Conservation (phyloP, 2,329 filamentous ascomycete genomes). For the Ophiostoma quercus region DNA sequence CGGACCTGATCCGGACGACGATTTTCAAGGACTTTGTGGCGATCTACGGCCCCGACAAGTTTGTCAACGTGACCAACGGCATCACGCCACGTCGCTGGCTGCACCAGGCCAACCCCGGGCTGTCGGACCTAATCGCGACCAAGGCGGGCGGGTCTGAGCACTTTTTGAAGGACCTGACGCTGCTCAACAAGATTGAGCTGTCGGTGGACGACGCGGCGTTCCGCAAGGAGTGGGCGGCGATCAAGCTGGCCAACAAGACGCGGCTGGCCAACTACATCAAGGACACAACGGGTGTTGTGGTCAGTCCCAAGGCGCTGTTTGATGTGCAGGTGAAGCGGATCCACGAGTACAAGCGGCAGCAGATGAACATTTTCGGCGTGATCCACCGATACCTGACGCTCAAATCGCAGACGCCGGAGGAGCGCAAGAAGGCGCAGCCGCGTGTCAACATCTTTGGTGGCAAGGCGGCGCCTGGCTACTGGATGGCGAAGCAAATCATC, state of each 20-base stretch:
- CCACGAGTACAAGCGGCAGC: constrained; percentile 98
- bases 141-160: constrained; percentile 71
- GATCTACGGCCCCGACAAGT: constrained; percentile 94
- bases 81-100: constrained; percentile 95
- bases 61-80: constrained; percentile 97
- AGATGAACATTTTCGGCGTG: constrained; percentile 97
- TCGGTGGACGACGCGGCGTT: constrained; percentile 81
- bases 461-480: constrained; percentile 96
- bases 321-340: constrained; percentile 99
- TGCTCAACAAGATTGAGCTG: constrained; percentile 79
- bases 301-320: constrained; percentile 85
- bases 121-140: constrained; percentile 86
- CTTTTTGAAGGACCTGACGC: constrained; percentile 85
- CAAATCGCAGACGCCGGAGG: constrained; percentile 76
- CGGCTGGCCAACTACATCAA: constrained; percentile 89
- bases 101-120: constrained; percentile 89
- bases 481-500: constrained; percentile 99
- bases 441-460: constrained; percentile 95
- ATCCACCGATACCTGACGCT: constrained; percentile 90
- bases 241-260: constrained; percentile 95
- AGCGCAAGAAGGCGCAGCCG: constrained; percentile 79
- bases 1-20: constrained; percentile 96
- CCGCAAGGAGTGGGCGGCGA: constrained; percentile 89
- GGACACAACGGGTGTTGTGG: constrained; percentile 67
- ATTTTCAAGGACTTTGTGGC: constrained; percentile 98